Base-by-base conservation (phyloP, 495 filamentous ascomycete genomes). In the Xylaria bambusicola region DNA sequence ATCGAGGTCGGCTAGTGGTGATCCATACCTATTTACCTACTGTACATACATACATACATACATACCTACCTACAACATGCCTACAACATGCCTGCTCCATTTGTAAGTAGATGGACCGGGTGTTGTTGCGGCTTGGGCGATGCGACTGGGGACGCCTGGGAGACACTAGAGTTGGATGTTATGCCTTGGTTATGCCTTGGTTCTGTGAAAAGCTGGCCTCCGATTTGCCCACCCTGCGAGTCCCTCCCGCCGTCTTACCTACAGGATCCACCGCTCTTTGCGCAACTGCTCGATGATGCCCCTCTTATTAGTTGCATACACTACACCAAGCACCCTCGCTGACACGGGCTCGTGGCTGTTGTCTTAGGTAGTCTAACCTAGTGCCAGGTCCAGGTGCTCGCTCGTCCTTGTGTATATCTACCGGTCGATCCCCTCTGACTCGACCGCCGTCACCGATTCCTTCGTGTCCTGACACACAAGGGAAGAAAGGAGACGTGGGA, bases 241-340 rank as follows among this genome's bases (percentile, higher is more conserved):
- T 52, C 38, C 56, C 12, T 53, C 33, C 49, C 48, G 49, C 51
- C 49, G 57, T 60, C 57, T 60, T 60, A 60, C 57, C 41, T 60
- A 60, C 57, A 60, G 57, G 49, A 52, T 60, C 57, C 57, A 60
- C 57, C 57, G 57, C 48, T 40, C 48, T 60, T 60, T 53, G 54
- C 44, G 15, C 38, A 31, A 21, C 38, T 36, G 55, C 55, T 58
- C 8, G 46, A 50, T 38, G 46, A 50, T 48, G 46, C 17, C n/a
- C n/a, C n/a, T 33, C 24, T 51, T 58, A 50, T 51, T 58, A 50
- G 26, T 24, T 40, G 46, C 35, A 50, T 40, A 56, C 10, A 17
- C 6, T n/a, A n/a, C n/a, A n/a, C 18, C 1, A n/a, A 18, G 21
- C 17, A 27, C 2, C 5, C 4, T 47, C 38, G 49, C 49, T 60